Conservation (phyloP, 2,329 filamentous ascomycete genomes). For the Neofusicoccum laricinum region DNA sequence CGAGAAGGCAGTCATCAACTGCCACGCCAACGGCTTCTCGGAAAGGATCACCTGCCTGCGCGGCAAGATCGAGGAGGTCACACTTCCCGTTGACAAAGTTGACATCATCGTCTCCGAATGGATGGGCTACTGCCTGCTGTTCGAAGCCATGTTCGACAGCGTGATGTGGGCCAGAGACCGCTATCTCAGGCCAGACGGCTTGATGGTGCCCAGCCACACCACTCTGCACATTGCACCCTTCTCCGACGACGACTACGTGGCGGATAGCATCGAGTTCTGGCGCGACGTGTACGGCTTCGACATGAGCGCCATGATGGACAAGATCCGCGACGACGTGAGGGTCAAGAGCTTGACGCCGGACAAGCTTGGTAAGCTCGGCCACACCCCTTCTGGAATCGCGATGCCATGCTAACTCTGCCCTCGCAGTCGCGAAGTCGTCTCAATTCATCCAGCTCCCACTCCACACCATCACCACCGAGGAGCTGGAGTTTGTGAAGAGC, state of each 20-base stretch:
- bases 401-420: conserved; percentile 20
- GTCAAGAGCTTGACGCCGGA: conserved; percentile 32
- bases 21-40: conserved; percentile 75
- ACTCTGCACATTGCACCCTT: conserved; percentile 81
- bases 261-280: conserved; percentile 82
- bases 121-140: conserved; percentile 95
- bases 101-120: conserved; percentile 96
- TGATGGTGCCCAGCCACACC: conserved; percentile 83
- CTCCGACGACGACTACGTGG: conserved; percentile 71
- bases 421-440: conserved; percentile 48
- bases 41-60: conserved; percentile 74
- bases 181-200: conserved; percentile 74
- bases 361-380: conserved; percentile 46
- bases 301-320: conserved; percentile 84
- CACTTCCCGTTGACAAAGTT: conserved; percentile 69
- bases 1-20: conserved; percentile 77
- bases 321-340: conserved; percentile 69
- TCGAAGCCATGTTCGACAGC: conserved; percentile 94
- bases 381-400: conserved; percentile 23
- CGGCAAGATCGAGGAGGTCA: conserved; percentile 85
- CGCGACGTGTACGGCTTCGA: conserved; percentile 91
- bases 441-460: conserved; percentile 76
- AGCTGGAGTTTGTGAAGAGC: conserved; percentile 70
- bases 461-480: conserved; percentile 66
- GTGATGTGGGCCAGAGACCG: conserved; percentile 84